Evolutionary conservation across 805 yeast genomes (phyloP).

Genomic region (baker's yeast (Saccharomyces cerevisiae)): DNA sequence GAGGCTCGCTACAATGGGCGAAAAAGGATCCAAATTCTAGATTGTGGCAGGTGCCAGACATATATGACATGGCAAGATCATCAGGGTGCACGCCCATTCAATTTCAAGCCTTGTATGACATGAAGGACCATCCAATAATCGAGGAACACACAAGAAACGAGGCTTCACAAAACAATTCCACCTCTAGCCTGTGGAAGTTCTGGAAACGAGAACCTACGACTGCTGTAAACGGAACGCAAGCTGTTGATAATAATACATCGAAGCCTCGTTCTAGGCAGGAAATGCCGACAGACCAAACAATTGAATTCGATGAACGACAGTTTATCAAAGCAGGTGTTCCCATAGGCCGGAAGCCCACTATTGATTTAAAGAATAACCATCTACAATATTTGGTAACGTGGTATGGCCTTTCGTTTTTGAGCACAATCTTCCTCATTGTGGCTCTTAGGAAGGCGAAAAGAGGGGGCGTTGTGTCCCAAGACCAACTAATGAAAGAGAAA

Average conservation of each 20-base stretch:
- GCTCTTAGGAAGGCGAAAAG: conserved; percentile 38
- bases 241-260: background rate
- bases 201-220: conserved; percentile 13
- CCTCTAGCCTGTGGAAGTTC: conserved; percentile 23
- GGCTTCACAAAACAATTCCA: too few species aligned
- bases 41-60: conserved; percentile 72
- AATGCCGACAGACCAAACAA: conserved; percentile 3
- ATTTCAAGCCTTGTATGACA: conserved; percentile 62
- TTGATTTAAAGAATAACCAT: conserved; percentile 81
- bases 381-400: conserved; percentile 88
- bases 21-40: conserved; percentile 59
- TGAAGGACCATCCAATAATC: conserved; percentile 44
- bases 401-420: conserved; percentile 78
- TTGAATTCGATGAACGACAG: conserved; percentile 47
- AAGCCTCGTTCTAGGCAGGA: background rate
- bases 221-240: background rate
- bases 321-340: conserved; percentile 82
- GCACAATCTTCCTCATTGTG: conserved; percentile 55
- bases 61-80: conserved; percentile 59
- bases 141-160: background rate
- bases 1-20: conserved; percentile 59
- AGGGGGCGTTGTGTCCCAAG: conserved; percentile 25
- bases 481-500: conserved; percentile 34
- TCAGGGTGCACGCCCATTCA: conserved; percentile 65
- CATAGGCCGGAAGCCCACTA: conserved; percentile 70